Conservation (phyloP, 2,329 filamentous ascomycete species). For the Albophoma yamanashiensis region DNA sequence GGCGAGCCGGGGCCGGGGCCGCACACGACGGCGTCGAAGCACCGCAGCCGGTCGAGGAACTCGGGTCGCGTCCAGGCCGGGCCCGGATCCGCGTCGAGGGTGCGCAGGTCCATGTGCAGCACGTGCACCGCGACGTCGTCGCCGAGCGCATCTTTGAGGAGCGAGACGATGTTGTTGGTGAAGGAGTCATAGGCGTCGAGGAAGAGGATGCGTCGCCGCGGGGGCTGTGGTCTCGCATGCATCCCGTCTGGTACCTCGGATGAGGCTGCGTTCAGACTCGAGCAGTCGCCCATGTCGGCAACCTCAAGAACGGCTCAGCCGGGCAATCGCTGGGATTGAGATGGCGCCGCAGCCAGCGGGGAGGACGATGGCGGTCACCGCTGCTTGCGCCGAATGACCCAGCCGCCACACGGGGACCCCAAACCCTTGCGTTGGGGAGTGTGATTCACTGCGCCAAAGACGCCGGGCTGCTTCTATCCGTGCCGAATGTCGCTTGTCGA, state of each 20-base stretch:
- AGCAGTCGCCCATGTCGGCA: neutral
- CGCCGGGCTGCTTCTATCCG: neutral
- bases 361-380: neutral
- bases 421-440: neutral
- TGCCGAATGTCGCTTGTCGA: neutral
- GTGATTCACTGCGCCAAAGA: neutral
- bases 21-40: conserved; percentile 77
- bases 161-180: conserved; percentile 83
- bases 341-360: neutral
- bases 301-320: neutral
- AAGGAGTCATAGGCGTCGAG: conserved; percentile 97
- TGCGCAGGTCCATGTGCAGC: conserved; percentile 23
- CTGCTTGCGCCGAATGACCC: neutral
- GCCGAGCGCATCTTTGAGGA: conserved; percentile 60
- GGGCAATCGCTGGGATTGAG: neutral
- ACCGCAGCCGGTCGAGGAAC: conserved; percentile 26
- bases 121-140: conserved; percentile 49
- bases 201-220: conserved; percentile 56
- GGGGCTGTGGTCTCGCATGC: neutral
- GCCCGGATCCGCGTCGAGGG: conserved; percentile 56
- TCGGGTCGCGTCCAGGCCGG: conserved; percentile 35
- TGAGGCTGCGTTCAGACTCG: too few relatives aligned
- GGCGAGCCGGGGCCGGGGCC: conserved; percentile 87
- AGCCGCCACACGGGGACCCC: neutral
- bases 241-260: neutral